Base-by-base conservation (phyloP, 495 filamentous ascomycete genomes). In the Penicillium pulvis region DNA sequence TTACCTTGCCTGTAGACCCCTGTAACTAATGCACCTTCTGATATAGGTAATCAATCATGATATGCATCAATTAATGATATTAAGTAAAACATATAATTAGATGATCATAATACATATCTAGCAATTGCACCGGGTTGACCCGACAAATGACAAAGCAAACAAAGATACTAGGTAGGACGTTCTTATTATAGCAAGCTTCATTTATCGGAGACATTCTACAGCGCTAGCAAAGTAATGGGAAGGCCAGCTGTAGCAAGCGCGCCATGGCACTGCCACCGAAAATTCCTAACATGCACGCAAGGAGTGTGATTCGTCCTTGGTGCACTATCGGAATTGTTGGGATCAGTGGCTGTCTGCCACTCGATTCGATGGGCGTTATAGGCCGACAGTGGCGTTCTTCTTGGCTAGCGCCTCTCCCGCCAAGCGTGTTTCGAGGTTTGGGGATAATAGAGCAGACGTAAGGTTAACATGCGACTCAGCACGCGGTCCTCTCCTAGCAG, bases 381-480 rank as follows among this genome's bases (percentile, higher is more conserved):
- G 33, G 24, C 53, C 39, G 50, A 55, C 30, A 23, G 56, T 69
- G 57, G 61, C 51, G 60, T 56, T 48, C 14, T 51, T 56, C 48
- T 52, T 42, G 56, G 60, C 57, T 42, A 54, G 48, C 67, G 67
- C 67, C 67, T 63, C 61, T 67, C 57, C 67, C 67, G 67, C 39
- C 58, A 62, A 31, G 39, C 28, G 46, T 44, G 23, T 30, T 57
- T 45, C 17, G 55, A 53, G 52, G 53, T 44, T 46, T 48, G 36
- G 12, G 31, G 6, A 42, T 53, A 30, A 28, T 41, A 53, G 17
- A 17, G 24, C 19, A 24, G 23, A n/a, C 17, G 23, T 53, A 28
- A 26, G 19, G 3, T 50, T 26, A 17, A 16, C 4, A 11, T 30
- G 14, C 12, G 39, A 23, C 6, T 36, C 10, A 52, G 31, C 31